These are phyloP conservation scores for Picochlorum sp. DNA, from an alignment of 139 green algal genomes.

Conservation along the genomic window DNA sequence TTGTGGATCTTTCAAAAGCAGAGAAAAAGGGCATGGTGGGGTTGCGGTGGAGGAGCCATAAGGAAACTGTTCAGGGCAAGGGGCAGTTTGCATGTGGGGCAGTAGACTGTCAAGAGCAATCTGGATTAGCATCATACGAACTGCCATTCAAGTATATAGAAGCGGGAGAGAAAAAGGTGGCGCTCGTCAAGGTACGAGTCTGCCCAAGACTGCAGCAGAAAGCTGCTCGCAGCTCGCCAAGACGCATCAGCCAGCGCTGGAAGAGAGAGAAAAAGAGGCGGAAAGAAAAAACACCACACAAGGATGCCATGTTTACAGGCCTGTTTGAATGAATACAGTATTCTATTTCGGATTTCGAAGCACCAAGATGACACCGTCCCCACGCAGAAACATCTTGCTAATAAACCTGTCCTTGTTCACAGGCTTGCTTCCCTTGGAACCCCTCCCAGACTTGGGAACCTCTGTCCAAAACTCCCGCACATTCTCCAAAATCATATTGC, in stretches of 20 bases:
- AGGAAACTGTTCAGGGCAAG: slow-evolving; percentile 73
- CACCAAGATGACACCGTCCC: slow-evolving; percentile 96
- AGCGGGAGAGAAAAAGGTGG: slow-evolving; percentile 66
- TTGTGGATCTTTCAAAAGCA: slow-evolving; percentile 72
- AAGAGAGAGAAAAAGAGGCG: background rate
- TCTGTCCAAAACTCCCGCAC: slow-evolving; percentile 99
- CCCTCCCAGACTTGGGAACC: slow-evolving; percentile 86
- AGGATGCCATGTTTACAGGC: slow-evolving; percentile 18
- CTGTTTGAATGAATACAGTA: slow-evolving; percentile 26
- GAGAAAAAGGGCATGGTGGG: slow-evolving; percentile 65
- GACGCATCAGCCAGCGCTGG: background rate
- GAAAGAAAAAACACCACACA: background rate
- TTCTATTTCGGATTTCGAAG: slow-evolving; percentile 83
- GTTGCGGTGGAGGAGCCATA: slow-evolving; percentile 77
- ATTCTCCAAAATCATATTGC: slow-evolving; percentile 99
- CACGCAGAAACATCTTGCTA: slow-evolving; percentile 95
- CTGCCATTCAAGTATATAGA: slow-evolving; percentile 79
- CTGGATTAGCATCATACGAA: slow-evolving; percentile 70
- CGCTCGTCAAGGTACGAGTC: slow-evolving; percentile 48
- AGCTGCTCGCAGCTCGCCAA: too few relatives aligned
- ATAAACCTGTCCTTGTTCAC: slow-evolving; percentile 98
- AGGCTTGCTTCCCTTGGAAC: slow-evolving; percentile 73
- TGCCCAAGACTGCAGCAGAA: slow-evolving; percentile 58
- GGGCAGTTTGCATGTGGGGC: slow-evolving; percentile 84
- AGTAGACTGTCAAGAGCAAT: slow-evolving; percentile 44